phyloP scores from a whole-genome alignment of 2,329 filamentous ascomycete species.

The Blumeriella jaapii region DNA sequence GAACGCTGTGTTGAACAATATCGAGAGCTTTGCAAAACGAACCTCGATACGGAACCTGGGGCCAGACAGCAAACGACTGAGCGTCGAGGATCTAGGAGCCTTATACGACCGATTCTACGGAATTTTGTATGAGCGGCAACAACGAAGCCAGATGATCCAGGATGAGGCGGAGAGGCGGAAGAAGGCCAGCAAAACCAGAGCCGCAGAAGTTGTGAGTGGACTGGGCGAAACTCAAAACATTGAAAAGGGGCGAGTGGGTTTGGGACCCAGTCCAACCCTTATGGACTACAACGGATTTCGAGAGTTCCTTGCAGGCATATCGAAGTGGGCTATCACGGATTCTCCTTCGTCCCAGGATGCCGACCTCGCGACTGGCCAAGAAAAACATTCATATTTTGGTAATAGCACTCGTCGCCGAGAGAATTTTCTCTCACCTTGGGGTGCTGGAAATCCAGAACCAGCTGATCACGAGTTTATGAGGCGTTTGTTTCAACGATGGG shows the following conservation, averaged over 20 bases:
- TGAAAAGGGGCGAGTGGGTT: slow-evolving; percentile 76
- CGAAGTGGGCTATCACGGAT: slow-evolving; percentile 89
- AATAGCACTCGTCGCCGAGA: slow-evolving; percentile 37
- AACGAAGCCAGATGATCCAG: slow-evolving; percentile 64
- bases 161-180: slow-evolving; percentile 59
- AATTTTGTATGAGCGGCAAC: slow-evolving; percentile 82
- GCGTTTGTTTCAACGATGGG: slow-evolving; percentile 80
- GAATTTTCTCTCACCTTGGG: slow-evolving; percentile 37
- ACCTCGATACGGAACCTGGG: slow-evolving; percentile 94
- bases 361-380: slow-evolving; percentile 36
- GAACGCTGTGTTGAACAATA: slow-evolving; percentile 84
- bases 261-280: slow-evolving; percentile 77
- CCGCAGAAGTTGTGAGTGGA: slow-evolving; percentile 34
- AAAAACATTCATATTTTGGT: slow-evolving; percentile 49
- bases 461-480: slow-evolving; percentile 92
- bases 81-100: slow-evolving; percentile 72
- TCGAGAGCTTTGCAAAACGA: slow-evolving; percentile 93
- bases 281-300: slow-evolving; percentile 98
- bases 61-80: slow-evolving; percentile 86
- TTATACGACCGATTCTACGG: slow-evolving; percentile 93
- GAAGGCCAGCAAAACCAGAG: slow-evolving; percentile 48
- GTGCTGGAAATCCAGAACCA: slow-evolving; percentile 50
- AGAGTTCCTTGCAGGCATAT: slow-evolving; percentile 80
- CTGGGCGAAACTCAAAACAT: slow-evolving; percentile 38
- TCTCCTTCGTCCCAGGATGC: slow-evolving; percentile 50